Base-by-base conservation (phyloP, 345 rosid species). In the Melaleuca alternifolia region DNA sequence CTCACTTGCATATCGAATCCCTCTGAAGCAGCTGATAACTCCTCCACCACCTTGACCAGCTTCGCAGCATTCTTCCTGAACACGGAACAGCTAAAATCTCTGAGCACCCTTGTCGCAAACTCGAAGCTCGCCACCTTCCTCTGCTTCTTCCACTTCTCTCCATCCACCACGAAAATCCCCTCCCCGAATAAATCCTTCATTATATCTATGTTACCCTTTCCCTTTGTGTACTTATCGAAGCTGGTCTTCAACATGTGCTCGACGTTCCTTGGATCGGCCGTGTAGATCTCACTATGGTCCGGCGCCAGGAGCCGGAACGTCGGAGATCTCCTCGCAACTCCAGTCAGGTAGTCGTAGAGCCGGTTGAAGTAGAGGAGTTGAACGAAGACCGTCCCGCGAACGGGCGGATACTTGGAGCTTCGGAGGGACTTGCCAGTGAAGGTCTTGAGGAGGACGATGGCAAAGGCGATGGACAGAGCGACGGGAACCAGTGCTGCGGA, bases 61-160 rank as follows among this genome's bases (percentile, higher is more conserved):
- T 92, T 93, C 6, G 88, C 87, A 9, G 94, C 94, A 48, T 93
- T 95, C 71, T 44, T 88, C 85, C 96, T 89, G 71, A 96, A 95
- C 54, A 95, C 97, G 23, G 87, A 85, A 56, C 95, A 93, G 88
- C 96, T 95, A 84, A 92, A 95, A 10, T 94, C 98, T 85, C 97
- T 89, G 6, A 96, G 91, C 44, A 94, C 94, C 54, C 95, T 91
- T 0, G 97, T 89, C 1, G 96, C 95, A 84, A 97, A 97, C 92
- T 97, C 96, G 46, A 88, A 91, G 88, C 96, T 95, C 2, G 97
- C 93, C 2, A 93, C 91, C 93, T 95, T 96, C 86, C 99, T 91
- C 89, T 96, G 99, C 44, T 94, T 95, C 89, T 86, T 89, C 99
- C 98, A 96, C 87, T 91, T 95, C 6, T 93, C 96, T 30, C 98